Conservation (phyloP, 257 asterid species). For the Apocynum venetum region DNA sequence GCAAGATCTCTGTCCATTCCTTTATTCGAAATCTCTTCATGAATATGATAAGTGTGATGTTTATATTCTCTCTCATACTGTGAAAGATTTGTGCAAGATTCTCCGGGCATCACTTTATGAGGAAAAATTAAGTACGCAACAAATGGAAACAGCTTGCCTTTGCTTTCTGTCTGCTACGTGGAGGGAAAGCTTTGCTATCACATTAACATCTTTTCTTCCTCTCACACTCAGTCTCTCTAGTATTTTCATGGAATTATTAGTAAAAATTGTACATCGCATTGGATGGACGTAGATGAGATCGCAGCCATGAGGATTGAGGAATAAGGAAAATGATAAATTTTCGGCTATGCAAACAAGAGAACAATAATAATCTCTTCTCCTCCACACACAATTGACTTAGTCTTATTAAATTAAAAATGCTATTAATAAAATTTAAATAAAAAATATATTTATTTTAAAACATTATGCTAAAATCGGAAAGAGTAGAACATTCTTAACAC, state of each 20-base stretch:
- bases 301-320: too few species aligned
- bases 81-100: slow-evolving; percentile 54
- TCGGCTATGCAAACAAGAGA: too few species aligned
- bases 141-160: slow-evolving; percentile 38
- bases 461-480: too few species aligned
- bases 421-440: too few species aligned
- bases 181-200: slow-evolving; percentile 5
- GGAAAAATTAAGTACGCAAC: slow-evolving; percentile 27
- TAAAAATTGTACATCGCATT: not conserved
- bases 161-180: slow-evolving; percentile 41
- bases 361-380: too few species aligned
- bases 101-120: slow-evolving; percentile 45
- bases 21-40: not conserved
- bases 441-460: too few species aligned
- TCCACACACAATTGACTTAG: too few species aligned
- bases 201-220: slow-evolving; percentile 11
- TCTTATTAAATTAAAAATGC: too few species aligned
- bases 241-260: not conserved
- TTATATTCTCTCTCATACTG: slow-evolving; percentile 16
- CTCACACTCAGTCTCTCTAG: not conserved
- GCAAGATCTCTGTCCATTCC: too few species aligned
- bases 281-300: slow-evolving; percentile 16
- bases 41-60: not conserved
- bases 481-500: too few species aligned
- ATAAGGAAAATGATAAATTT: too few species aligned